Conservation (phyloP, 2,329 filamentous ascomycete genomes). For the Pseudogymnoascus sp. region DNA sequence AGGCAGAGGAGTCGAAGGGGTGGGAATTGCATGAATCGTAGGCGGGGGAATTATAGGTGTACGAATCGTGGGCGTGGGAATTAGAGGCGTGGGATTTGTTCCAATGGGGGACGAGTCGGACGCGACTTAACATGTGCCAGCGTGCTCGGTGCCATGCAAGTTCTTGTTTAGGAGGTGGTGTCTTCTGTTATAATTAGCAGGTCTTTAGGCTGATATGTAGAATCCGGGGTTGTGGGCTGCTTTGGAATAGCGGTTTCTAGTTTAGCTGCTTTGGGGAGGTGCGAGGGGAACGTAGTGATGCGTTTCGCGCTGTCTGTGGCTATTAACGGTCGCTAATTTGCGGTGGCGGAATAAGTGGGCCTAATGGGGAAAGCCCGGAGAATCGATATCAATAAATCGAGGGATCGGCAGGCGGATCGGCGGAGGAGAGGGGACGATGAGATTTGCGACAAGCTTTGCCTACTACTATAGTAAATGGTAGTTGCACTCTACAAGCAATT, state of each 20-base stretch:
- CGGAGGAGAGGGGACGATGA: not conserved
- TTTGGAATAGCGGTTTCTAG: not conserved
- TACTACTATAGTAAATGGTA: not conserved
- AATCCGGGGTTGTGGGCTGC: constrained; percentile 5
- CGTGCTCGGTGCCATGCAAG: not conserved
- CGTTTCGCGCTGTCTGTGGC: not conserved
- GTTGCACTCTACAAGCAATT: not conserved
- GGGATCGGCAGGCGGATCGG: not conserved
- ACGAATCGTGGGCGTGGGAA: not conserved
- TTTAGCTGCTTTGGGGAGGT: not conserved
- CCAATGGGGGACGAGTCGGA: not conserved
- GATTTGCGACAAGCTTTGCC: constrained; percentile 2
- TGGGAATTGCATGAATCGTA: not conserved
- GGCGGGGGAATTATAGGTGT: not conserved
- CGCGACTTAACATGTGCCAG: not conserved
- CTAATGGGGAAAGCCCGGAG: not conserved
- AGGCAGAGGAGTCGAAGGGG: not conserved
- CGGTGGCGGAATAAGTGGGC: constrained; percentile 5
- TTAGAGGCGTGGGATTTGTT: not conserved
- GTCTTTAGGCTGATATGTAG: constrained; percentile 2
- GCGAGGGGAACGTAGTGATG: not conserved
- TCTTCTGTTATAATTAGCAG: not conserved
- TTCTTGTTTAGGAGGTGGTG: not conserved
- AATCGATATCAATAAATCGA: constrained; percentile 1
- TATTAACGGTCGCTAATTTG: constrained; percentile 2